Percentiles rank a stretch among this genome's conserved stretches.
Evolutionary conservation across 2,329 filamentous ascomycete genomes (phyloP).

Genomic region (Aureobasidium sp.): DNA sequence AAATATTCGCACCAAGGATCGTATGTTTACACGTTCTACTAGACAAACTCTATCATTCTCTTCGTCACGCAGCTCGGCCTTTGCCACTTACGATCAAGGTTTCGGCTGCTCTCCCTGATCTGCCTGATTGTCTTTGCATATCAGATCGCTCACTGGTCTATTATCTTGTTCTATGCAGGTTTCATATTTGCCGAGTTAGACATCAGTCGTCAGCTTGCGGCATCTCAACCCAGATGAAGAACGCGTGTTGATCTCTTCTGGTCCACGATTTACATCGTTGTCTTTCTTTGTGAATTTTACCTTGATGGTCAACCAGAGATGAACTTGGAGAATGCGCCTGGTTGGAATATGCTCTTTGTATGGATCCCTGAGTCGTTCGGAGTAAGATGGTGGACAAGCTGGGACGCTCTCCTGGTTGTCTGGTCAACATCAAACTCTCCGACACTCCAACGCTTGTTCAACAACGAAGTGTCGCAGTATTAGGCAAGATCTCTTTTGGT

Average conservation of each 20-base stretch:
- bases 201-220: conserved; percentile 27
- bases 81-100: not conserved
- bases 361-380: not conserved
- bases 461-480: conserved; percentile 45
- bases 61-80: conserved; percentile 45
- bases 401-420: conserved; percentile 47
- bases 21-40: too few species aligned
- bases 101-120: conserved; percentile 36
- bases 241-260: not conserved
- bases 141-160: conserved; percentile 44
- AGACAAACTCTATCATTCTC: conserved; percentile 49
- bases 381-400: conserved; percentile 47
- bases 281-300: not conserved
- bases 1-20: too few species aligned
- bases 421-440: conserved; percentile 41
- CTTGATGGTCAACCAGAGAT: not conserved
- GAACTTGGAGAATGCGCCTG: not conserved
- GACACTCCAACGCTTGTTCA: conserved; percentile 43
- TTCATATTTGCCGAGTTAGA: conserved; percentile 49
- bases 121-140: conserved; percentile 39
- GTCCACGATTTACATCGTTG: not conserved
- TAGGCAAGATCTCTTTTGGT: conserved; percentile 53
- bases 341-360: not conserved
- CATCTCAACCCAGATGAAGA: not conserved
- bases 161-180: conserved; percentile 47